Percentiles rank a stretch among this genome's conserved stretches.
These are phyloP conservation scores for Phoma sp. DNA, from an alignment of 2,329 filamentous ascomycete genomes.

Conservation along the genomic window DNA sequence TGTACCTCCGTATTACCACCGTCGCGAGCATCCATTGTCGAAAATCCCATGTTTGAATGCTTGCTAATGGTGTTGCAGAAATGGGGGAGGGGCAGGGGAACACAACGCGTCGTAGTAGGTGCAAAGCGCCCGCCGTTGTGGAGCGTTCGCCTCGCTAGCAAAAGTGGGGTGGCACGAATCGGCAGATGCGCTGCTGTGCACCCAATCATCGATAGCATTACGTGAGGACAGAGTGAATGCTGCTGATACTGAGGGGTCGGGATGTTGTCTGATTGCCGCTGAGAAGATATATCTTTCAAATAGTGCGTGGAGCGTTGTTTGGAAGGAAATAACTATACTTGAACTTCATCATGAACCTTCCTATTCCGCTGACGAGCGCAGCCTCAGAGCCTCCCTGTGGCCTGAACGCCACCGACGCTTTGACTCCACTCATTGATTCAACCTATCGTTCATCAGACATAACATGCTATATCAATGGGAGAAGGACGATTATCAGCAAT, in stretches of 20 bases:
- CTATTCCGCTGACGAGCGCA: slow-evolving; percentile 38
- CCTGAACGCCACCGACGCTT: slow-evolving; percentile 48
- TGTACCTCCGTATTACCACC: slow-evolving; percentile 36
- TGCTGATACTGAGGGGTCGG: slow-evolving; percentile 27
- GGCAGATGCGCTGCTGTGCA: background rate
- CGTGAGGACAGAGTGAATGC: slow-evolving; percentile 22
- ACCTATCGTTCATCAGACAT: slow-evolving; percentile 79
- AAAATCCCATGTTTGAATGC: slow-evolving; percentile 27
- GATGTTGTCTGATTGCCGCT: slow-evolving; percentile 2
- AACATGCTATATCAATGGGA: slow-evolving; percentile 91
- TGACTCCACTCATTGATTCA: slow-evolving; percentile 71
- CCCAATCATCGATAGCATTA: slow-evolving; percentile 36
- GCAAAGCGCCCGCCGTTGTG: slow-evolving; percentile 9
- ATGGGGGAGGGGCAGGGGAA: slow-evolving; percentile 34
- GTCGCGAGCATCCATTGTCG: slow-evolving; percentile 4
- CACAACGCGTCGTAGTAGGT: slow-evolving; percentile 10
- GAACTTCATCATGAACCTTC: slow-evolving; percentile 37
- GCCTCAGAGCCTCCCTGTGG: slow-evolving; percentile 37
- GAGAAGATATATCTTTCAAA: slow-evolving; percentile 6
- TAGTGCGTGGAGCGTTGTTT: background rate
- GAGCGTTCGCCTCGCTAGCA: background rate
- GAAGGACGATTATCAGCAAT: slow-evolving; percentile 80
- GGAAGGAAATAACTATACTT: background rate
- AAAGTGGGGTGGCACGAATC: slow-evolving; percentile 13
- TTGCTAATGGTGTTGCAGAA: slow-evolving; percentile 35